phyloP scores from a whole-genome alignment of 176 grass and related monocot genomes.

The Hordeum vulgare region DNA sequence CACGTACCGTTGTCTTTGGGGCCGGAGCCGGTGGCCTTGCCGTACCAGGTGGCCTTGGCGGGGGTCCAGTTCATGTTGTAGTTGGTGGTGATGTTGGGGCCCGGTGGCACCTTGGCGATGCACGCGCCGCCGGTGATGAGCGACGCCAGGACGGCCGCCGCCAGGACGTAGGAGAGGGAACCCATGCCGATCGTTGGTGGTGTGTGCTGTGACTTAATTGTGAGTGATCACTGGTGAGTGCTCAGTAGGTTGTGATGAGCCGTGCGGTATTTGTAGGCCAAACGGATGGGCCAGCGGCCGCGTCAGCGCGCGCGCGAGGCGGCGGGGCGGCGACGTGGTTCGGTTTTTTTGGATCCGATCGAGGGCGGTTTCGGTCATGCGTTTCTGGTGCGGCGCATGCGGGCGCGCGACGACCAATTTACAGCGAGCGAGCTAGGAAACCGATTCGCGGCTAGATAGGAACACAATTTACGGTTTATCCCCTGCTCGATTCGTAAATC shows the following conservation, averaged over 20 bases:
- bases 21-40: constrained; percentile 43
- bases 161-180: background rate
- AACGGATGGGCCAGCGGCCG: background rate
- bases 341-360: background rate
- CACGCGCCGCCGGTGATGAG: constrained; percentile 25
- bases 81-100: constrained; percentile 32
- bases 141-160: background rate
- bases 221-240: background rate
- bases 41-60: constrained; percentile 77
- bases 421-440: too few relatives aligned
- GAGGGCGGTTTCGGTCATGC: constrained; percentile 1
- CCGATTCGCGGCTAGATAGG: too few relatives aligned
- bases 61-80: constrained; percentile 19
- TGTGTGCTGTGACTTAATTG: background rate
- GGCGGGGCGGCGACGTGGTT: background rate
- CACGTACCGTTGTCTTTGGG: constrained; percentile 46
- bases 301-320: background rate
- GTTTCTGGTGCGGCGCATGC: background rate
- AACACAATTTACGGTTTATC: background rate
- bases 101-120: constrained; percentile 17
- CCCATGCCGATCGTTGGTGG: background rate
- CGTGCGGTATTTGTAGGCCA: background rate
- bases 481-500: background rate
- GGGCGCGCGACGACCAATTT: background rate
- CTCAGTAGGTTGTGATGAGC: background rate